Percentiles rank a stretch among this genome's conserved stretches.
phyloP scores from a whole-genome alignment of 2,329 filamentous ascomycete genomes.

The Diaporthe longicolla region DNA sequence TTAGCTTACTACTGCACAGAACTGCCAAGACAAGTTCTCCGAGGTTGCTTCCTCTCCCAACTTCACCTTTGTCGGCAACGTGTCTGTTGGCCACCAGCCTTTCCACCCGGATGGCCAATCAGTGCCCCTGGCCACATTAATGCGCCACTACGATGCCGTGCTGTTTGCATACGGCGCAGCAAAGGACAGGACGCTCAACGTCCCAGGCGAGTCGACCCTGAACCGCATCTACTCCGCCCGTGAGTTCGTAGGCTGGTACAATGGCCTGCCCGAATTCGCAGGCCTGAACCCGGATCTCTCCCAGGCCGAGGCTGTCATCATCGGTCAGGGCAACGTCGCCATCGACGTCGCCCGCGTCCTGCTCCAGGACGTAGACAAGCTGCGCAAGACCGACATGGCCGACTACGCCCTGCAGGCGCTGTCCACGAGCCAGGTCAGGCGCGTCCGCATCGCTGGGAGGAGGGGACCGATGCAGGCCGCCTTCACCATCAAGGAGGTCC shows the following conservation, averaged over 20 bases:
- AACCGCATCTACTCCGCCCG: constrained; percentile 88
- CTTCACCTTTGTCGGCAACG: constrained; percentile 94
- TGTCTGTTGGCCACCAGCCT: constrained; percentile 76
- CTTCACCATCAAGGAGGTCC: constrained; percentile 94
- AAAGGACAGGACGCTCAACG: constrained; percentile 81
- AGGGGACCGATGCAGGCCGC: constrained; percentile 92
- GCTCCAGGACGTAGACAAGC: constrained; percentile 78
- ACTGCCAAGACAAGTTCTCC: constrained; percentile 93
- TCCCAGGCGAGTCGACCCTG: constrained; percentile 82
- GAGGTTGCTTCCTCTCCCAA: constrained; percentile 85
- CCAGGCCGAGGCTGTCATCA: constrained; percentile 83
- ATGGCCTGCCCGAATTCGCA: constrained; percentile 88
- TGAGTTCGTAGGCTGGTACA: constrained; percentile 98
- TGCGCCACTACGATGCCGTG: constrained; percentile 90
- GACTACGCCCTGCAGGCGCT: constrained; percentile 84
- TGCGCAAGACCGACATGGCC: constrained; percentile 90
- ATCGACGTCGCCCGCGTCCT: constrained; percentile 93
- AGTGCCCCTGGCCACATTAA: constrained; percentile 77
- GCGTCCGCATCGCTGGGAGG: constrained; percentile 89
- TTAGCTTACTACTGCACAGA: constrained; percentile 64
- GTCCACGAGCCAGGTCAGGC: constrained; percentile 79
- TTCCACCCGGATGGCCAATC: constrained; percentile 58
- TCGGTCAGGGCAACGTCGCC: constrained; percentile 97
- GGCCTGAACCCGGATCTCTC: constrained; percentile 80
- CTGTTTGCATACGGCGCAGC: constrained; percentile 94